Base-by-base conservation (phyloP, 495 filamentous ascomycete species). In the Chlorociboria aeruginascens region DNA sequence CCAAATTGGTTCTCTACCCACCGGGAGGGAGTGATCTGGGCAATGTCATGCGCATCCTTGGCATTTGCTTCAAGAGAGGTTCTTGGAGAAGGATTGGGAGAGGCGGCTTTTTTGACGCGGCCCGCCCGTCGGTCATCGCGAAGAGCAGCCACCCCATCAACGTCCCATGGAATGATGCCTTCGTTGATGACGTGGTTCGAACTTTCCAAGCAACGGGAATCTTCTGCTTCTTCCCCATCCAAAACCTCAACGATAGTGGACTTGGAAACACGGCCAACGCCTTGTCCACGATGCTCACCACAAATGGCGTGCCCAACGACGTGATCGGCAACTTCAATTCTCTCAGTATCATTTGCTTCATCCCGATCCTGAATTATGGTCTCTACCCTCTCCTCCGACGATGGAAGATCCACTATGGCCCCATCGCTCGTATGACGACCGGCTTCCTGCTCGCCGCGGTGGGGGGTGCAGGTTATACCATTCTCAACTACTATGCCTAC, bases 281-380 rank as follows among this genome's bases (percentile, higher is more conserved):
- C 58, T 65, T 82, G 58, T 72, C 67, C 1, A 77, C 78, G 13
- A 76, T 78, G 48, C 71, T 87, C 65, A 69, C 69, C 29, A 83
- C 78, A 3, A 71, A 81, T 52, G 81, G 81, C 14, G 77, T 78
- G 0, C 82, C 83, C 35, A 89, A 89, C 68, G 85, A 89, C 53
- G 68, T 86, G 51, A 82, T 88, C 65, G 64, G 66, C 55, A 88
- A 86, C 69, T 79, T 89, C 61, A 83, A 88, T 61, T 76, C 85
- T 3, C 71, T 92, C 47, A 66, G 72, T 34, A 79, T 87, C 57
- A 81, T 89, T 60, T 65, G 82, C 50, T 75, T 82, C 60, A 79
- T 85, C 36, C 85, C 85, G 2, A 52, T 87, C 44, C 69, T 83
- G 46, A 82, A 86, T 59, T 74, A 74, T 32, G 40, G 78, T 40